Evolutionary conservation across 1,139 yeast species (phyloP), one percentile per base, ranked within the genome.

Genomic region (Suhomyces kunorum): DNA sequence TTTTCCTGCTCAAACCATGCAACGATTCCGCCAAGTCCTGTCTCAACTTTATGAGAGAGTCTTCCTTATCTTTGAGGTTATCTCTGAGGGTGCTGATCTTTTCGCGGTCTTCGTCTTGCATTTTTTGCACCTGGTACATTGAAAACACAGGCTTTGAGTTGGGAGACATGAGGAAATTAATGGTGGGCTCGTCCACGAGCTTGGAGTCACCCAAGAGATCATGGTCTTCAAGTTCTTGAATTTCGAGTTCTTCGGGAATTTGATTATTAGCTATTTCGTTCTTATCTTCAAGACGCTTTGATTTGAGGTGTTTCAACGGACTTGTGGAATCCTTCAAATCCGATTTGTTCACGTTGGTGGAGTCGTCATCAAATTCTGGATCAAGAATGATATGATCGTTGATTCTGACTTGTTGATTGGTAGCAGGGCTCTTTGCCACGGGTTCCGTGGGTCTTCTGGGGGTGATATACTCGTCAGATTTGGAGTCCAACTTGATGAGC

Each of bases 371-470:
- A 14, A 36, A 31, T 5, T 43, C 45, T 6, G 42, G 43, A 12
- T 42, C 46, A 12, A 47, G 39, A 8, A 39, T 28, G n/a, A 50
- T 38, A 8, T 36, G 43, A 16, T 51, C 56, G 28, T 43, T 71
- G 49, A 51, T 47, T 11, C 57, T 38, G 17, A 59, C 59, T 14
- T 56, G 55, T 42, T 70, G 76, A 42, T 64, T 70, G 5, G 71
- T 63, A 3, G 55, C 56, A 2, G 77, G 77, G 32, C 72, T 64
- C 23, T 59, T 54, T 4, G 78, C 74, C 7, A 65, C 56, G 2
- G 77, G 69, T 40, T 73, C 76, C 0, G 78, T 72, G 14, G 58
- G 53, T 32, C 77, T 58, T 27, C 68, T 63, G 2, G 78, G 78
- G 0, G 79, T 72, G 4, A 58, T 47, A 36, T 57, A 59, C 18